Conservation (phyloP, 179 eudicot genomes). For the Silene vulgaris region DNA sequence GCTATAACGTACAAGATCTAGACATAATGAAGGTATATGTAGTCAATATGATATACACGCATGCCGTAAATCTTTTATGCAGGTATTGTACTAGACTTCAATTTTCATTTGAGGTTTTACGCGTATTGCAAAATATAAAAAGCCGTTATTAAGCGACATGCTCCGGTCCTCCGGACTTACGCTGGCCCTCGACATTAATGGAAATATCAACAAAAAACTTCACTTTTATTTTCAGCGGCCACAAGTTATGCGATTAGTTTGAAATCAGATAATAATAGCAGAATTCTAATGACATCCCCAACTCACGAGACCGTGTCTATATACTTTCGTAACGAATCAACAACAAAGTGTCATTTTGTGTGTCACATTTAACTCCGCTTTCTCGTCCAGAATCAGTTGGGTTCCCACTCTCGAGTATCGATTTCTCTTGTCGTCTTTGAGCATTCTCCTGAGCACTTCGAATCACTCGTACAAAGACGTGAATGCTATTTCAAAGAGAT, state of each 20-base stretch:
- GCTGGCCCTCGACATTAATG: too few relatives aligned
- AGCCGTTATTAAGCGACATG: too few relatives aligned
- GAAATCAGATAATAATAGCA: neutral
- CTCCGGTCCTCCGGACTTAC: too few relatives aligned
- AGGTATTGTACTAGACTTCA: too few relatives aligned
- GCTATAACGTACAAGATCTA: too few relatives aligned
- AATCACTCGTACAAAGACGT: constrained; percentile 8
- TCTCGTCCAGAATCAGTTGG: neutral
- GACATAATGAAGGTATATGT: too few relatives aligned
- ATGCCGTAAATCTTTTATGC: too few relatives aligned
- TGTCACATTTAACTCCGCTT: neutral
- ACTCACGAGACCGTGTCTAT: neutral
- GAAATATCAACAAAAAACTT: too few relatives aligned
- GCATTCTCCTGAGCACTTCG: neutral
- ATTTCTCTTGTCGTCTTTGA: neutral
- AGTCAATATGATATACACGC: too few relatives aligned
- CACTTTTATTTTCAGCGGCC: too few relatives aligned
- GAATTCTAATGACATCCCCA: neutral
- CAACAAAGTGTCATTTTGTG: neutral
- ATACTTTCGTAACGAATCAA: neutral
- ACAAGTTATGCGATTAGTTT: neutral
- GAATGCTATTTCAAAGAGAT: neutral
- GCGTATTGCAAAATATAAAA: too few relatives aligned
- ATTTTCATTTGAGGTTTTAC: too few relatives aligned
- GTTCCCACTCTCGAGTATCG: neutral